A percentile compares a stretch with the other conserved stretches of the same genome.
Evolutionary conservation across 768 basidiomycete species (phyloP).

Genomic region (Trametes cubensis): DNA sequence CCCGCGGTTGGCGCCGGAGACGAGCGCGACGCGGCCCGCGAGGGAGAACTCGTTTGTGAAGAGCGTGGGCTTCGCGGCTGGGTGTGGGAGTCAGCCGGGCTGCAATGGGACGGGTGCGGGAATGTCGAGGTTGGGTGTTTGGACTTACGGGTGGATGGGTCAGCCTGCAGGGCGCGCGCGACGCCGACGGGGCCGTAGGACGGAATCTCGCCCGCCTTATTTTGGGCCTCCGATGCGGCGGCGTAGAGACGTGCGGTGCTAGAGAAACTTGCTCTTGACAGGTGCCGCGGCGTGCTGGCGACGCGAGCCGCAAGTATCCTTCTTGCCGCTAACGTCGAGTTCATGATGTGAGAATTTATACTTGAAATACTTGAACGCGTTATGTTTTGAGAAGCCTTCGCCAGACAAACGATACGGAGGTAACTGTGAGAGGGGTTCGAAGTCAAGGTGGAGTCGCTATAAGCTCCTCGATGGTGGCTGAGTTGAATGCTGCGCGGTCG

Average conservation of each 20-base stretch:
- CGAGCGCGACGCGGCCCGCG: constrained; percentile 40
- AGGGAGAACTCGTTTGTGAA: constrained; percentile 36
- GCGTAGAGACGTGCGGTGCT: constrained; percentile 15
- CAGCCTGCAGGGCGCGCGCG: constrained; percentile 50
- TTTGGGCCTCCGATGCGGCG: constrained; percentile 12
- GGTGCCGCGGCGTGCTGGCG: neutral
- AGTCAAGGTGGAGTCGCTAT: no score
- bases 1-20: constrained; percentile 48
- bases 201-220: constrained; percentile 43
- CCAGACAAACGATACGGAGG: no score
- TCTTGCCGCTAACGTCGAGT: neutral
- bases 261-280: constrained; percentile 22
- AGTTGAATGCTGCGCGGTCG: no score
- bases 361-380: no score
- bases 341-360: neutral
- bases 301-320: neutral
- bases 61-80: constrained; percentile 30
- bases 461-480: no score
- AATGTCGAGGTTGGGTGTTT: no score
- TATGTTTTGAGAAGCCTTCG: no score
- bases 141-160: constrained; percentile 58
- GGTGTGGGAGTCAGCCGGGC: no score
- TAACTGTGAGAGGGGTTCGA: no score
- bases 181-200: constrained; percentile 67
- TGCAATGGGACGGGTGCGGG: no score